Base-by-base conservation (phyloP, 441 rosid species). In the Gossypium trilobum region DNA sequence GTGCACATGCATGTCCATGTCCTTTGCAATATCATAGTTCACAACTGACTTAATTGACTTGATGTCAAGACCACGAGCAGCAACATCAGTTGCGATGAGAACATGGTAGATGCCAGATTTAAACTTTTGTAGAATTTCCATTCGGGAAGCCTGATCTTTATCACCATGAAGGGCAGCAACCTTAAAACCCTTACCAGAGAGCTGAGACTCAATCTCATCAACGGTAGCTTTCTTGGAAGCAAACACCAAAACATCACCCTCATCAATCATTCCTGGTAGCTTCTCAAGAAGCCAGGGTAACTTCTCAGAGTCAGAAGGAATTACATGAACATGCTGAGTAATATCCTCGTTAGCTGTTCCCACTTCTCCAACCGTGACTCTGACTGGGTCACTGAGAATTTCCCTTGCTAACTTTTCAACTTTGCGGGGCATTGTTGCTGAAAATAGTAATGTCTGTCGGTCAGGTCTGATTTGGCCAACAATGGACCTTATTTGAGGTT, bases 51-150 rank as follows among this genome's bases (percentile, higher is more conserved):
- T 57, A 57, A 57, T 57, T 57, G 62, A 57, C 62, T 57, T 57
- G 62, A 57, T 57, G 62, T 57, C 33, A 57, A 57, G 62, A 57
- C 62, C 62, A 57, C 62, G 62, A 57, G 62, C 62, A 57, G 62
- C 62, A 4, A 57, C 62, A 57, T 23, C 62, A 57, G 62, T 57
- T 22, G 62, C 62, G 1, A 57, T 23, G 62, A 57, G 62, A 57
- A 57, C 62, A 23, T 57, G 62, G 17, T 57, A 57, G 31, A 57
- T 57, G 62, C 62, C 62, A 23, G 62, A 57, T 57, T 57, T 57
- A 23, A 57, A 57, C 62, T 11, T 57, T 23, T 57, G 62, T 11
- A 57, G 33, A 57, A 57, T 57, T 57, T 57, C 62, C 62, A 57
- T 57, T 57, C 62, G 62, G 23, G 62, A 57, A 23, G 62, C 33